A percentile compares a stretch with the other conserved stretches of the same genome.
Evolutionary conservation across 2,329 filamentous ascomycete species (phyloP).

Genomic region (Alternaria arborescens): DNA sequence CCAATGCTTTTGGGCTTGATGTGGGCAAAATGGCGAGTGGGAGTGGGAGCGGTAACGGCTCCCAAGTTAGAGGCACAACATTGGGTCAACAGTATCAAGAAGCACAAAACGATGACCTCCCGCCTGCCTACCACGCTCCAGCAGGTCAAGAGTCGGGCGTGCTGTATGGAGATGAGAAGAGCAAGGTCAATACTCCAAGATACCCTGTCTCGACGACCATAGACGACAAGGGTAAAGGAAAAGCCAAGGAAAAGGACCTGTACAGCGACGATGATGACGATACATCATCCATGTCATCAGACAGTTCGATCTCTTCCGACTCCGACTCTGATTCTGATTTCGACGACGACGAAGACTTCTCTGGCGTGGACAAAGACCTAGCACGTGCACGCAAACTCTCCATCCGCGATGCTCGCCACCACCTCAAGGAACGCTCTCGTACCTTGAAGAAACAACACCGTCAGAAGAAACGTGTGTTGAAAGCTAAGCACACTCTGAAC

Average conservation of each 20-base stretch:
- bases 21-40: conserved; percentile 20
- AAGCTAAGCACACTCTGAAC: conserved; percentile 10
- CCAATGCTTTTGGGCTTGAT: conserved; percentile 32
- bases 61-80: background rate
- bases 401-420: conserved; percentile 30
- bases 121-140: conserved; percentile 23
- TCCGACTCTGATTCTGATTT: conserved; percentile 23
- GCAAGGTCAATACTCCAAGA: conserved; percentile 4
- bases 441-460: conserved; percentile 29
- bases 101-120: conserved; percentile 21
- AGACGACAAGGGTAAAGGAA: conserved; percentile 9
- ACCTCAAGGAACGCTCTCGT: conserved; percentile 20
- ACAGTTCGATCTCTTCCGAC: conserved; percentile 21
- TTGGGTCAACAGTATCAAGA: background rate
- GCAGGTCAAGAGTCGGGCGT: conserved; percentile 35
- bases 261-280: conserved; percentile 22
- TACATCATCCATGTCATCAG: conserved; percentile 33
- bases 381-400: conserved; percentile 26
- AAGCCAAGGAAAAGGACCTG: conserved; percentile 6
- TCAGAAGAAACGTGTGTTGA: conserved; percentile 31
- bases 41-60: conserved; percentile 9
- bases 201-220: background rate
- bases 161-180: conserved; percentile 10
- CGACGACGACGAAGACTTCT: conserved; percentile 24
- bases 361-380: conserved; percentile 20